A percentile compares a stretch with the other conserved stretches of the same genome.
phyloP scores from a whole-genome alignment of 2,329 filamentous ascomycete species.

The Aotearoamyces nothofagi region DNA sequence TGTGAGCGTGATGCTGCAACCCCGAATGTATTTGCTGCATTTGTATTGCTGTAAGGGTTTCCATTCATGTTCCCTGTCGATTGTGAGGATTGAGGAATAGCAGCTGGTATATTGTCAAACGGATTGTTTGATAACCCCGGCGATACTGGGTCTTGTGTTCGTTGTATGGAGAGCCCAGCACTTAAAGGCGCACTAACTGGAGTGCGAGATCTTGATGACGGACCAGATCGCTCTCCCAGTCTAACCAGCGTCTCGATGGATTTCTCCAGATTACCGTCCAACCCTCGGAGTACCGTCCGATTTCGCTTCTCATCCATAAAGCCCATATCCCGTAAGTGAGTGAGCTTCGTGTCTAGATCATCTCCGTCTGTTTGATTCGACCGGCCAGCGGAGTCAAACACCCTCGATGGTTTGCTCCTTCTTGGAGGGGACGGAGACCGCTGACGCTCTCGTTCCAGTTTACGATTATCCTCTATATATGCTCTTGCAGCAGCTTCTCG shows the following conservation, averaged over 20 bases:
- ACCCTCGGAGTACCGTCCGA: slow-evolving; percentile 61
- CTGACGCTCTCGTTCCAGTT: slow-evolving; percentile 5
- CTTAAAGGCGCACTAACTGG: slow-evolving; percentile 29
- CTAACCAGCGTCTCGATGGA: slow-evolving; percentile 74
- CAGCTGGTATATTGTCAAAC: slow-evolving; percentile 42
- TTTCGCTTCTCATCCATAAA: slow-evolving; percentile 77
- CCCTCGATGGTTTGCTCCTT: slow-evolving; percentile 41
- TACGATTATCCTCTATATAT: slow-evolving; percentile 7
- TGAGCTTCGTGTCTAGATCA: slow-evolving; percentile 62
- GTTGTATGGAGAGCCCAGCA: slow-evolving; percentile 16
- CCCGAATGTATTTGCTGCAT: slow-evolving; percentile 54
- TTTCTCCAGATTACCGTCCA: slow-evolving; percentile 73
- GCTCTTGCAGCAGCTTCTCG: slow-evolving; percentile 6
- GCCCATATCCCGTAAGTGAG: slow-evolving; percentile 74
- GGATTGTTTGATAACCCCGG: slow-evolving; percentile 43
- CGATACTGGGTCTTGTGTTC: slow-evolving; percentile 9
- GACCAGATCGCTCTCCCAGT: slow-evolving; percentile 55
- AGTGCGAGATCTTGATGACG: slow-evolving; percentile 36
- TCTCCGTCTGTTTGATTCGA: slow-evolving; percentile 27
- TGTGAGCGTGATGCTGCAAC: slow-evolving; percentile 24
- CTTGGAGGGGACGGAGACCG: slow-evolving; percentile 12
- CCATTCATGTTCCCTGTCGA: slow-evolving; percentile 40
- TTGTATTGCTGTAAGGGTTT: slow-evolving; percentile 13
- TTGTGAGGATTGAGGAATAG: slow-evolving; percentile 43
- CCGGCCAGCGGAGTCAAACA: slow-evolving; percentile 55